Evolutionary conservation across 805 yeast species (phyloP).

Genomic region (Candida maesae): DNA sequence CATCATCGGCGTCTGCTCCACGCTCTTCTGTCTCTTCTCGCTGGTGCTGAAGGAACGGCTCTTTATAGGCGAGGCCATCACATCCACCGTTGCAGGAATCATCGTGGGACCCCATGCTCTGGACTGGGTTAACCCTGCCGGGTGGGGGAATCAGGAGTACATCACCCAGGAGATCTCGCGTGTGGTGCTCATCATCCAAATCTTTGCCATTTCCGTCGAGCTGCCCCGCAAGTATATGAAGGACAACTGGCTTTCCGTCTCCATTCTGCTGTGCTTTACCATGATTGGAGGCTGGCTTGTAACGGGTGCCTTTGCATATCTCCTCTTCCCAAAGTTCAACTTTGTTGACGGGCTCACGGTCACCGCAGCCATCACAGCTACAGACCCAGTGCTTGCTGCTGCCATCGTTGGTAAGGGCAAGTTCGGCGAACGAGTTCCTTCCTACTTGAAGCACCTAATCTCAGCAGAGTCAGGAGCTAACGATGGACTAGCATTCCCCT

Average conservation of each 20-base stretch:
- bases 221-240: conserved; percentile 85
- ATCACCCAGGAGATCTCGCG: conserved; percentile 81
- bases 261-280: conserved; percentile 71
- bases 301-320: conserved; percentile 75
- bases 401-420: conserved; percentile 94
- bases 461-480: conserved; percentile 88
- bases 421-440: conserved; percentile 86
- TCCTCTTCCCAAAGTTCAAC: conserved; percentile 64
- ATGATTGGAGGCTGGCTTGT: conserved; percentile 90
- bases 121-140: conserved; percentile 73
- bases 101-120: conserved; percentile 86
- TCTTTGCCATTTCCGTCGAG: conserved; percentile 92
- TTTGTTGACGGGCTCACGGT: conserved; percentile 71
- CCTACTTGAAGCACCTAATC: conserved; percentile 76
- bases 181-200: conserved; percentile 78
- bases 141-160: conserved; percentile 81
- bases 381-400: conserved; percentile 92
- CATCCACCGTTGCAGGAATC: conserved; percentile 77
- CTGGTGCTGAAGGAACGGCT: conserved; percentile 76
- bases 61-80: conserved; percentile 88
- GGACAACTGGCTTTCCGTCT: conserved; percentile 73
- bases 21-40: conserved; percentile 77
- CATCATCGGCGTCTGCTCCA: conserved; percentile 74
- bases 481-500: conserved; percentile 95
- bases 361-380: conserved; percentile 88